Evolutionary conservation across 345 rosid species (phyloP), one percentile per base, ranked within the genome.

Genomic region (Eucalyptus globulus): DNA sequence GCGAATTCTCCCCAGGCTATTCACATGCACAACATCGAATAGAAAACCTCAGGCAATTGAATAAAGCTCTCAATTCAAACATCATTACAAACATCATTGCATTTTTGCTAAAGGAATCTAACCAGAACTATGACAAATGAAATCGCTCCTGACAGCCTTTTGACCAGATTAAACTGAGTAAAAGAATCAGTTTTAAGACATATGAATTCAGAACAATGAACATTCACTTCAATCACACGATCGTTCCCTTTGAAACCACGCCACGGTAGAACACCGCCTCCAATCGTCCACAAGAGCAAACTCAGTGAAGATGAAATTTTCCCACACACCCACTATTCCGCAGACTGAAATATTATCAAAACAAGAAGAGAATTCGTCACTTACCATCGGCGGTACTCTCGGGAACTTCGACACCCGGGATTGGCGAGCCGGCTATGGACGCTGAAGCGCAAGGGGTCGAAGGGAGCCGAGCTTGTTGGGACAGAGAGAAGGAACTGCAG

Each of bases 1-100:
- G 96, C 93, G 87, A 98, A 98, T 92, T 96, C 98, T 43, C 93
- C 89, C 98, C 99, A 96, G 31, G 90, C 98, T 95, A 43, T 56
- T 34, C 69, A 88, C 72, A 83, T 60, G 14, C 40, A 69, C 37
- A 47, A 49, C 14, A 47, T 14, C 4, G 12, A 67, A 45, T 40
- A 8, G 26, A 45, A 19, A 87, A 22, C 24, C 15, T 45, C 88
- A 26, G 51, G 47, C 24, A 87, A 62, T 34, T 8, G 37, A 31
- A 60, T 34, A 62, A 62, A 43, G 13, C 81, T 45, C 88, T 34
- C 76, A 5, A 44, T 29, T 87, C n/a, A 5, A 29, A 44, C 45
- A 44, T 37, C n/a, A 49, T 21, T 4, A n/a, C 26, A 6, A 31
- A 54, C 87, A 86, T n/a, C 45, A 21, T 40, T 21, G 85, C 47